These are phyloP conservation scores for Aquilaria malaccensis DNA, from an alignment of 345 rosid species.

Conservation along the genomic window DNA sequence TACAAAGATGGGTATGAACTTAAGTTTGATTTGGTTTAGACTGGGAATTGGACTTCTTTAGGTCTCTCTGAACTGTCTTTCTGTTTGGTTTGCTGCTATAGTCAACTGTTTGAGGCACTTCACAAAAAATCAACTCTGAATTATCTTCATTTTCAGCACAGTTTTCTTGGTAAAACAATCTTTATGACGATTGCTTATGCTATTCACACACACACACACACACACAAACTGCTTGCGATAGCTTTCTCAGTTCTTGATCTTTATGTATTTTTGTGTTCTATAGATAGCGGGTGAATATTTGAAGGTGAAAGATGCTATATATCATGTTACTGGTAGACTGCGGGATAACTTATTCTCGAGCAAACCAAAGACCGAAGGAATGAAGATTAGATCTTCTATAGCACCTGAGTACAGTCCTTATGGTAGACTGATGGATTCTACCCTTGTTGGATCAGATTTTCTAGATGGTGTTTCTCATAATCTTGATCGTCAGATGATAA, in stretches of 20 bases:
- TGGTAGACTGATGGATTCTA: slow-evolving; percentile 31
- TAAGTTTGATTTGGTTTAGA: too few relatives aligned
- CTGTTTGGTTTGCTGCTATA: too few relatives aligned
- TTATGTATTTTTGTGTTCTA: slow-evolving; percentile 22
- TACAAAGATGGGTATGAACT: too few relatives aligned
- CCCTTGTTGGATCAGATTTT: slow-evolving; percentile 25
- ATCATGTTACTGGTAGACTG: slow-evolving; percentile 67
- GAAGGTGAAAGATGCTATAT: slow-evolving; percentile 73
- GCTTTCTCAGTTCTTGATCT: not conserved
- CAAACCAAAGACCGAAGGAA: slow-evolving; percentile 25
- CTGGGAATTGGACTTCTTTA: too few relatives aligned
- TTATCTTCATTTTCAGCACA: too few relatives aligned
- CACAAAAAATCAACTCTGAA: too few relatives aligned
- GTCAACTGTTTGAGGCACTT: too few relatives aligned
- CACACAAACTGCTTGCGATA: too few relatives aligned
- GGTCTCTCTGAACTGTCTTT: too few relatives aligned
- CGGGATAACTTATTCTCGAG: slow-evolving; percentile 61
- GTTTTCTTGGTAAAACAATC: too few relatives aligned
- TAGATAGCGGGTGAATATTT: slow-evolving; percentile 75
- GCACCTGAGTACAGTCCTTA: slow-evolving; percentile 48
- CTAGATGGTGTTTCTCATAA: slow-evolving; percentile 27
- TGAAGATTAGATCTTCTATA: slow-evolving; percentile 34
- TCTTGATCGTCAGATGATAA: slow-evolving; percentile 11
- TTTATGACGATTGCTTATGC: too few relatives aligned
- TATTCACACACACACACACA: too few relatives aligned